These are phyloP conservation scores for Magnusiomyces magnusii DNA, from an alignment of 1,139 yeast species.

Conservation along the genomic window DNA sequence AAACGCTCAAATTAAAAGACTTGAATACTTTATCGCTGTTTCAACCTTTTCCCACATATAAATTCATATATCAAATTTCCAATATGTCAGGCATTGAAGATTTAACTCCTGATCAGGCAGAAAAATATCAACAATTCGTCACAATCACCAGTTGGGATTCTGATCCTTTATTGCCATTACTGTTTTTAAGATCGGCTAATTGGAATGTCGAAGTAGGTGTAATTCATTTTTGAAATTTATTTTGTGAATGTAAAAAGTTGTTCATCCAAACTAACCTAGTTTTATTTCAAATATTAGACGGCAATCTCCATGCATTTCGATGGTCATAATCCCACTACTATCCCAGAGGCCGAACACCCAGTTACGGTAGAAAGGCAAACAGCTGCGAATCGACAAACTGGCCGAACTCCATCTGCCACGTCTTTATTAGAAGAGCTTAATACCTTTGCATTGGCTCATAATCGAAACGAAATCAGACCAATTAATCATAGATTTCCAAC, in stretches of 20 bases:
- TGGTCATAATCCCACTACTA: slow-evolving; percentile 15
- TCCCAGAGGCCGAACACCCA: slow-evolving; percentile 3
- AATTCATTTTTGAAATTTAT: neutral
- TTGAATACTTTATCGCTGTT: too few species aligned
- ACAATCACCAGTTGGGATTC: slow-evolving; percentile 29
- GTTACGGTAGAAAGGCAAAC: neutral
- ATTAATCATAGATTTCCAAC: slow-evolving; percentile 19
- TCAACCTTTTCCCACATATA: too few species aligned
- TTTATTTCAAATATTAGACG: slow-evolving; percentile 10
- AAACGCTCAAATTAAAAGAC: too few species aligned
- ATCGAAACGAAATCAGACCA: slow-evolving; percentile 20
- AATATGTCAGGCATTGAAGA: slow-evolving; percentile 14
- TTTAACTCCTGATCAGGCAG: slow-evolving; percentile 19
- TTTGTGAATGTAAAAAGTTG: too few species aligned
- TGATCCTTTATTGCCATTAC: slow-evolving; percentile 23
- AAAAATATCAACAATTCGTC: slow-evolving; percentile 23
- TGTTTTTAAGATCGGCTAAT: slow-evolving; percentile 23
- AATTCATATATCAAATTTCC: neutral
- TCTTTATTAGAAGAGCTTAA: slow-evolving; percentile 30
- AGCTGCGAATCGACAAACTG: slow-evolving; percentile 1
- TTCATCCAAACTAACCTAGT: neutral
- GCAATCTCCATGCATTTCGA: slow-evolving; percentile 31
- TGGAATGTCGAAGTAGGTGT: slow-evolving; percentile 28
- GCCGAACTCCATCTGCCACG: slow-evolving; percentile 7
- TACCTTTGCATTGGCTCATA: slow-evolving; percentile 4